Percentiles rank a stretch among this genome's conserved stretches.
Evolutionary conservation across 2,329 filamentous ascomycete species (phyloP).

Genomic region (Niveomyces coronatus): DNA sequence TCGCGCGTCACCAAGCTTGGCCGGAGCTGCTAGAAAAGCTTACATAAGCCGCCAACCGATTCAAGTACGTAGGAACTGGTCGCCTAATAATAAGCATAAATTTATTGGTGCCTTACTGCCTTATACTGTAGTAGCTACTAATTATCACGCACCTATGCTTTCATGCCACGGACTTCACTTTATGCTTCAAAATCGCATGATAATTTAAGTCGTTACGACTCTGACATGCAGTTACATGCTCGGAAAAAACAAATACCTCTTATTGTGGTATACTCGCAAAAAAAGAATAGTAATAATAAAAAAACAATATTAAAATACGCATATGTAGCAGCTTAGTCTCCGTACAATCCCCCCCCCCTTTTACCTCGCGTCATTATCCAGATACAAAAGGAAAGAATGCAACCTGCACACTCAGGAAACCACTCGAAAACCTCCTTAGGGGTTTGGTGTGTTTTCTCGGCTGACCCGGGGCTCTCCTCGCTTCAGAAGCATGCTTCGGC

Average conservation of each 20-base stretch:
- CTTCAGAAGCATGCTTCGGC: slow-evolving; percentile 47
- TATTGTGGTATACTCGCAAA: no score
- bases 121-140: slow-evolving; percentile 8
- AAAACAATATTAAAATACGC: no score
- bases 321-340: no score
- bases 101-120: slow-evolving; percentile 16
- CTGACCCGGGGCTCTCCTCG: slow-evolving; percentile 28
- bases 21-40: slow-evolving; percentile 6
- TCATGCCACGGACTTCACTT: no score
- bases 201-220: no score
- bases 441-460: slow-evolving; percentile 33
- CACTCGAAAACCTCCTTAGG: slow-evolving; percentile 13
- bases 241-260: no score
- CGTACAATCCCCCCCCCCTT: no score
- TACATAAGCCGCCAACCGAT: slow-evolving; percentile 8
- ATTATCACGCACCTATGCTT: no score
- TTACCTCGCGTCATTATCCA: slow-evolving; percentile 4
- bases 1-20: slow-evolving; percentile 29
- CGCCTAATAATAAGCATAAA: slow-evolving; percentile 3
- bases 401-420: not conserved
- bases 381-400: slow-evolving; percentile 6
- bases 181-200: no score
- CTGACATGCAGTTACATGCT: no score
- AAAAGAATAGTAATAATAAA: no score
- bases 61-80: slow-evolving; percentile 11